Evolutionary conservation across 306 rosid species (phyloP), one percentile per base, ranked within the genome.

Genomic region (Calophaca sinica): DNA sequence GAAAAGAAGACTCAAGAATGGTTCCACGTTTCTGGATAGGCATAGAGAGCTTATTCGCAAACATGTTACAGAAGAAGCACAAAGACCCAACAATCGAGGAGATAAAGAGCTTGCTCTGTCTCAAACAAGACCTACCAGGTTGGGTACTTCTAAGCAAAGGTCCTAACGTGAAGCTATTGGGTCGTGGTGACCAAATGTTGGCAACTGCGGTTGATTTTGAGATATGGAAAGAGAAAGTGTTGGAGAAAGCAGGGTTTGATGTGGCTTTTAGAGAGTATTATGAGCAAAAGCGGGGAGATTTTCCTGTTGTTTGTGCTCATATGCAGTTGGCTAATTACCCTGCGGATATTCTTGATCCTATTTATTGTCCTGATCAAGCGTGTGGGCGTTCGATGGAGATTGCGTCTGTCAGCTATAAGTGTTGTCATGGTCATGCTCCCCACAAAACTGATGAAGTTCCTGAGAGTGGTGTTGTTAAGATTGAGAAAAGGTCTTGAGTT

Each of bases 101-200:
- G 29, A 77, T 80, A 7, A 71, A 80, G 68, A 73, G 65, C 61
- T 15, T 84, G 55, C 77, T 84, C 0, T 49, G 77, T 60, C 82
- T 80, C 0, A 77, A 81, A 7, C 82, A 67, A 2, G 70, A 80
- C 9, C 65, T n/a, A 2, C 45, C 67, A 0, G 82, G 87, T 1
- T 80, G 87, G 87, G 84, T 76, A 10, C 80, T 84, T 3, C 63
- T 84, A 0, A 84, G 87, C 46, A 84, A 84, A 72, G 87, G 87
- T 3, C 67, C 84, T 0, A 84, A 84, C 26, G 80, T 84, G 36
- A 84, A 76, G 62, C 54, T 80, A 0, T 36, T 84, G 1, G 84
- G 80, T 0, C 64, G 55, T 20, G 84, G 77, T 2, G 80, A 76
- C 0, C 68, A 50, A 1, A 72, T 76, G 69, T 1, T 59, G 6